Evolutionary conservation across 345 rosid species (phyloP), one percentile per base, ranked within the genome.

Genomic region (Draba incana): DNA sequence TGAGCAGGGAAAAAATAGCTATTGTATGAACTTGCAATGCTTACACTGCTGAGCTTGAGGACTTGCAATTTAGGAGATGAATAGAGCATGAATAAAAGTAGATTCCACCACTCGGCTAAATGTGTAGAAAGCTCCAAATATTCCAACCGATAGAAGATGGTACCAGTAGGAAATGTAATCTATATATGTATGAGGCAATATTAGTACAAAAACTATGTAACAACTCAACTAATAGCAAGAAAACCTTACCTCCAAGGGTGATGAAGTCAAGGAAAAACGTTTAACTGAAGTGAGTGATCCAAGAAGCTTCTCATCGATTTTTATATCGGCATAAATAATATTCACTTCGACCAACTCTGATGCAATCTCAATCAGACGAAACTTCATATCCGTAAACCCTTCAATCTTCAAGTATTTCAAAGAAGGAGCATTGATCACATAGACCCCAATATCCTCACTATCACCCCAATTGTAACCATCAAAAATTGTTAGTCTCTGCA

Each of bases 31-130:
- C 39, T 33, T 33, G 37, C 37, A 33, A 33, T 33, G 37, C 8
- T 8, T 35, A 2, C 39, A 35, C 10, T 1, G 16, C 12, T 11
- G 57, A 52, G 57, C 35, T 63, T 48, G 46, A 63, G 57, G n/a
- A 35, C n/a, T 63, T 13, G 56, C 3, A 63, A 11, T 4, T 33
- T 63, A 48, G 68, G 57, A 48, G 68, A 63, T 7, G 2, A 20
- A 11, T 62, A 5, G 7, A 62, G 56, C 67, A 62, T 62, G 13
- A 12, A 1, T 1, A 4, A 3, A 35, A 62, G 31, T 33, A 20
- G 47, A 37, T 49, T 23, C 46, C 46, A 48, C 46, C 57, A 62
- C 10, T 6, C 30, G 2, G 2, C 1, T 33, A 11, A 3, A 6
- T 33, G 2, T 33, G 37, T 33, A 33, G 8, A 6, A 3, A 61